Base-by-base conservation (phyloP, 352 stramenopile genomes). In the Phytopythium delawarense region DNA sequence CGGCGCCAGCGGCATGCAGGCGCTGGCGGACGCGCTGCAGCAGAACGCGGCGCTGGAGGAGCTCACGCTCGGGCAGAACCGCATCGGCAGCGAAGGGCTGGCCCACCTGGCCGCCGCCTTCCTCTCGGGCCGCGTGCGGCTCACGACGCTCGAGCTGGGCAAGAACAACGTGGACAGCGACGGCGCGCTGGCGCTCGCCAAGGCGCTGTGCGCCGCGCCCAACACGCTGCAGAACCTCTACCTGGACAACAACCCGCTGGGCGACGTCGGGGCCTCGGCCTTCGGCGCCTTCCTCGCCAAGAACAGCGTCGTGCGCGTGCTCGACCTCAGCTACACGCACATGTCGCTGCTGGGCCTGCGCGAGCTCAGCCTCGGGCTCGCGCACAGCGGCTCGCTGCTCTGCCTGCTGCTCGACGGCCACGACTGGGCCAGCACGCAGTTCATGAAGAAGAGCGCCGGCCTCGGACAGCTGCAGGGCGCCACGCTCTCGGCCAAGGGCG, bases 161-260 rank as follows among this genome's bases (percentile, higher is more conserved):
- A 91, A 92, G 70, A 94, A 94, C 65, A 69, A 63, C 25, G 80
- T 94, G 42, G 81, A 88, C 48, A 64, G 75, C n/a, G 80, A 85
- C 44, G 85, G 85, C 42, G 83, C 76, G 46, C 71, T 91, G 35
- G 76, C 76, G 30, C 61, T 94, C n/a, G 85, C 85, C 51, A 79
- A 88, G 52, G 84, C 81, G 44, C 68, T 94, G 18, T 85, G 76
- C 40, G 65, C 58, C n/a, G 52, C 57, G 0, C 21, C 51, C n/a
- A 84, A 86, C 40, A 63, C 59, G 25, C 63, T 94, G n/a, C 78
- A 91, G 64, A 94, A 92, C 48, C 68, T 94, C 52, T 94, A 94
- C 61, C 69, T 94, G 32, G 85, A 94, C 65, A 89, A 92, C 64
- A 94, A 94, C 59, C 82, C 82, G n/a, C 67, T 94, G n/a, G 85